Evolutionary conservation across 1,139 yeast species (phyloP).

Genomic region (Saccharomycopsis hybrid): DNA sequence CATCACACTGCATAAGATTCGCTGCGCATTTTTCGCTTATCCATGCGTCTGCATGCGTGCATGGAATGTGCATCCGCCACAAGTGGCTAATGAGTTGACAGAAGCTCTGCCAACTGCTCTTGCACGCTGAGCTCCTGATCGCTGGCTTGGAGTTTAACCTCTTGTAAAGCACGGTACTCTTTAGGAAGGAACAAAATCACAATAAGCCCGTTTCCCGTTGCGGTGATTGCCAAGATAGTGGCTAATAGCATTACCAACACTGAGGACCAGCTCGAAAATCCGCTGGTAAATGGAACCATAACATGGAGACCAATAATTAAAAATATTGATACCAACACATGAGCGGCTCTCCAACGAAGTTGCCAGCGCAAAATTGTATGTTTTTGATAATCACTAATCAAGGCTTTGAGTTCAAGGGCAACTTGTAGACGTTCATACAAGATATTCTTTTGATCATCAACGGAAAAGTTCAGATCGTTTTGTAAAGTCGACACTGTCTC

Average conservation of each 20-base stretch:
- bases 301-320: conserved; percentile 47
- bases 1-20: too few species aligned
- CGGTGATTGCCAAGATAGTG: conserved; percentile 52
- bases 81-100: background rate
- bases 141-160: conserved; percentile 54
- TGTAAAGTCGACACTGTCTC: background rate
- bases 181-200: conserved; percentile 73
- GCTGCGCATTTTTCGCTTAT: too few species aligned
- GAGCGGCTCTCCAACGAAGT: conserved; percentile 50
- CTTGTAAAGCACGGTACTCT: conserved; percentile 71
- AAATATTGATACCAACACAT: conserved; percentile 53
- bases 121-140: conserved; percentile 31
- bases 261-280: conserved; percentile 50
- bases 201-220: conserved; percentile 69
- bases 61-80: too few species aligned
- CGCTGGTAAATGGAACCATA: conserved; percentile 55
- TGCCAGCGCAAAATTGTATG: conserved; percentile 42
- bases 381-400: conserved; percentile 49
- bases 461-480: background rate
- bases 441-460: background rate
- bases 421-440: conserved; percentile 30
- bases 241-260: conserved; percentile 50
- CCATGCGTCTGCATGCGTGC: too few species aligned
- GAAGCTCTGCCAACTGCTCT: background rate
- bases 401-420: conserved; percentile 49